phyloP scores from a whole-genome alignment of 108 stramenopile species.

The Hondaea fermentalgiana region DNA sequence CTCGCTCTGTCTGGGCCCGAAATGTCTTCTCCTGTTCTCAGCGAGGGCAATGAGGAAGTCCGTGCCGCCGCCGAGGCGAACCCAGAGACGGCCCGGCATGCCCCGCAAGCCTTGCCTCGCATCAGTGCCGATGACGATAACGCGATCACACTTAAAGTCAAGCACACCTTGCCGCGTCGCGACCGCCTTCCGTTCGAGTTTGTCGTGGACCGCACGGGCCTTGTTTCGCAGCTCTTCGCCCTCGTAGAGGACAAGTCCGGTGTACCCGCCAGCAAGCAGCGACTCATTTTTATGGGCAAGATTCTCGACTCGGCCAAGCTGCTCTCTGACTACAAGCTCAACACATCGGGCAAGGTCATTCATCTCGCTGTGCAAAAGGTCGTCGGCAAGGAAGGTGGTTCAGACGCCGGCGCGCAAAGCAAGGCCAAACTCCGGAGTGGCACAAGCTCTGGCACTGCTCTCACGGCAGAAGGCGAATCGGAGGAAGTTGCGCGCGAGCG shows the following conservation, averaged over 20 bases:
- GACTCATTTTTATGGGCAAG: conserved; percentile 9
- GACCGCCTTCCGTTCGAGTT: not conserved
- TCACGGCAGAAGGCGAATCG: not conserved
- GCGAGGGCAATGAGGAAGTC: too few species aligned
- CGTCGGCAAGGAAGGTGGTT: not conserved
- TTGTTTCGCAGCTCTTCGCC: not conserved
- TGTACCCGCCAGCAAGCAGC: not conserved
- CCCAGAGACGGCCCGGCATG: not conserved
- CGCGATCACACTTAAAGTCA: not conserved
- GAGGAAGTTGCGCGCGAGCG: not conserved
- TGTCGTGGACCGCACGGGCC: not conserved
- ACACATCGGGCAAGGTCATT: not conserved
- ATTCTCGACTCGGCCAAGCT: not conserved
- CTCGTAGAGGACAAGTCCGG: not conserved
- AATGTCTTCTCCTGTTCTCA: too few species aligned
- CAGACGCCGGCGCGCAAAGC: not conserved
- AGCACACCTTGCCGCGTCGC: not conserved
- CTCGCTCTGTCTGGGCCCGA: too few species aligned
- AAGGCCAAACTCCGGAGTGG: not conserved
- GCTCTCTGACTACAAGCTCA: not conserved
- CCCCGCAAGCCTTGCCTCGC: not conserved
- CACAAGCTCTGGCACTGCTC: not conserved
- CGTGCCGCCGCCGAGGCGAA: not conserved
- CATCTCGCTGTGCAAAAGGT: not conserved
- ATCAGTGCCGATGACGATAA: not conserved